Evolutionary conservation across 208 protist genomes (phyloP).

Genomic region (Entamoeba moshkovskii): DNA sequence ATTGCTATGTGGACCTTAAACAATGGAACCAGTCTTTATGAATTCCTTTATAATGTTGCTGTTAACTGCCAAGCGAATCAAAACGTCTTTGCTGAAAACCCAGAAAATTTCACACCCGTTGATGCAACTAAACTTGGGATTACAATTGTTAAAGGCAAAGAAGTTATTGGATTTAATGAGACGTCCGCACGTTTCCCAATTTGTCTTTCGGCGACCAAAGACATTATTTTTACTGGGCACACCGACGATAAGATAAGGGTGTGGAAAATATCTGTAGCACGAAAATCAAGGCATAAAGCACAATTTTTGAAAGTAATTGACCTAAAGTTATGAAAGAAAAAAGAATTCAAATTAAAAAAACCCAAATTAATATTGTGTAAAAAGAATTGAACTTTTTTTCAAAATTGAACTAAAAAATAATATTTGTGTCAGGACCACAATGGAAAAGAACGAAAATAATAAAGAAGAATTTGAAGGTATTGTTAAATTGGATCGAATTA

Average conservation of each 20-base stretch:
- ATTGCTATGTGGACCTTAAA: slow-evolving; percentile 92
- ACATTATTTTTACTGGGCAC: neutral
- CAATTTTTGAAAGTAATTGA: no score
- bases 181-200: neutral
- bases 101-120: neutral
- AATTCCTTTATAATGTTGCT: neutral
- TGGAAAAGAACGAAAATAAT: no score
- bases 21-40: slow-evolving; percentile 49
- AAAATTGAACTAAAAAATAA: no score
- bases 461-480: no score
- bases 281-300: no score
- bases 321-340: no score
- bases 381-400: no score
- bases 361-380: no score
- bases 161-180: neutral
- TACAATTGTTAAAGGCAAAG: neutral
- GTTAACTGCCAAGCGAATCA: neutral
- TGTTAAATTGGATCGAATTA: no score
- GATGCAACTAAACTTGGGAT: neutral
- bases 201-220: neutral
- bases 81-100: neutral
- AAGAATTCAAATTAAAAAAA: no score
- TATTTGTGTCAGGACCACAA: no score
- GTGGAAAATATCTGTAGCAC: neutral
- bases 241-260: neutral